These are phyloP conservation scores for Phytophthora sp. DNA, from an alignment of 352 stramenopile genomes.

Conservation along the genomic window DNA sequence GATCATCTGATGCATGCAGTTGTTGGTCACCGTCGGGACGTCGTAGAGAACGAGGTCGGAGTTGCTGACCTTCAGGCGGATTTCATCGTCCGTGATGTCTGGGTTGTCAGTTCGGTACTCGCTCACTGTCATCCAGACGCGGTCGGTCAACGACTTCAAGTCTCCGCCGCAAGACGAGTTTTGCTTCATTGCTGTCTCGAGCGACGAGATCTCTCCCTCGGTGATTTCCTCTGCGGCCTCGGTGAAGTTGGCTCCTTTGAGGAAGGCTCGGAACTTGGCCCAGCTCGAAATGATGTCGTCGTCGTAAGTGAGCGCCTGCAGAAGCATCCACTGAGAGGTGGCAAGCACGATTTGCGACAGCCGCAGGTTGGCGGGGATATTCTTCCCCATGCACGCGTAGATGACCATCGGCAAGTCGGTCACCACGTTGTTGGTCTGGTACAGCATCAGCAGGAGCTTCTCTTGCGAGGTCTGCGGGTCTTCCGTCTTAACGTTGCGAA, in stretches of 20 bases:
- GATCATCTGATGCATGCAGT: slow-evolving; percentile 38
- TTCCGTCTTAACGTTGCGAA: slow-evolving; percentile 15
- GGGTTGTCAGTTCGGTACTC: slow-evolving; percentile 35
- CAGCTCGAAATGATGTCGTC: slow-evolving; percentile 19
- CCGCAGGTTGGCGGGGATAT: slow-evolving; percentile 8
- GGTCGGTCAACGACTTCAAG: slow-evolving; percentile 45
- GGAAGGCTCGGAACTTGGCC: slow-evolving; percentile 11
- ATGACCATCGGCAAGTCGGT: slow-evolving; percentile 15
- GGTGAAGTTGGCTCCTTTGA: slow-evolving; percentile 24
- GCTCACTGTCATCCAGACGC: slow-evolving; percentile 37
- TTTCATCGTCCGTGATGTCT: slow-evolving; percentile 30
- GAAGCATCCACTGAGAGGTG: slow-evolving; percentile 16
- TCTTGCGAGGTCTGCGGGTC: slow-evolving; percentile 18
- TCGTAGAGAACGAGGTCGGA: slow-evolving; percentile 56
- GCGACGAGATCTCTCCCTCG: slow-evolving; percentile 15
- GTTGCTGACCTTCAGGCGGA: slow-evolving; percentile 46
- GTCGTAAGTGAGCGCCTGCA: slow-evolving; percentile 10
- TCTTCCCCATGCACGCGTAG: slow-evolving; percentile 18
- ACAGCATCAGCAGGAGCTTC: slow-evolving; percentile 19
- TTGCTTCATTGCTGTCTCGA: slow-evolving; percentile 34
- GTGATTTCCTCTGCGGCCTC: slow-evolving; percentile 13
- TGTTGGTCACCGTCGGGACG: slow-evolving; percentile 41
- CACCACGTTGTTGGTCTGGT: slow-evolving; percentile 23
- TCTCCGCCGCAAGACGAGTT: slow-evolving; percentile 42
- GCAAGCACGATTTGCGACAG: slow-evolving; percentile 12